Base-by-base conservation (phyloP, 225 moss, liverwort and hornwort genomes). In the Bryoerythrophyllum caledonicum region DNA sequence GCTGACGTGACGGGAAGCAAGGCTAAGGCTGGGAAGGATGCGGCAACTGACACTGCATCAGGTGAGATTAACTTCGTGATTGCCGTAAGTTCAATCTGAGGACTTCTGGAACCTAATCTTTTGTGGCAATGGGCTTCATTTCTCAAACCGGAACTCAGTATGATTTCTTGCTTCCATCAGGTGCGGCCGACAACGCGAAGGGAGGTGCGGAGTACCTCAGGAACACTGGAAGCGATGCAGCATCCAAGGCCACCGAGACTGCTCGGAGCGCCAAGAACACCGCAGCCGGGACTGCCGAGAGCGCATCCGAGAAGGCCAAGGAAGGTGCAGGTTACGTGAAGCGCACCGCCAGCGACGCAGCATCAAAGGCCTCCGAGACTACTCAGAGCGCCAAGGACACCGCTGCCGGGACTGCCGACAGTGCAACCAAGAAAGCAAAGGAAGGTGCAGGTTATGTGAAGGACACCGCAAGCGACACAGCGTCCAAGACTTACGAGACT, bases 1-100 rank as follows among this genome's bases (percentile, higher is more conserved):
- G 67, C 67, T 43, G 41, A 66, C 32, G 55, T 34, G 14, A 54
- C 62, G 8, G 70, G 35, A 24, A 56, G 43, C 35, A 75, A 56
- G 48, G 74, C 23, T 0, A 57, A 48, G 67, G 74, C 21, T 8
- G 79, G 43, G 19, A 79, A 79, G 62, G 72, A 78, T 8, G 57
- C 32, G 1, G 49, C 65, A 21, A 43, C 41, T 41, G 65, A 59
- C 1, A 80, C 58, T 8, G 65, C 49, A 28, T 56, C 75, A 59
- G 75, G 75, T 80, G 37, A 37, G 37, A 28, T 37, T 10, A 7
- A 19, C 8, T 1, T 28, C 0, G 6, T 21, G 2, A 54, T 24
- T 27, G 0, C 10, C 15, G 4, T 3, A n/a, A 9, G 8, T 7
- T 61, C 3, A 15, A 44, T n/a, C 44, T 60, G 11, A 60, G 5